These are phyloP conservation scores for Macrotyloma uniflorum DNA, from an alignment of 306 rosid genomes.

Conservation along the genomic window DNA sequence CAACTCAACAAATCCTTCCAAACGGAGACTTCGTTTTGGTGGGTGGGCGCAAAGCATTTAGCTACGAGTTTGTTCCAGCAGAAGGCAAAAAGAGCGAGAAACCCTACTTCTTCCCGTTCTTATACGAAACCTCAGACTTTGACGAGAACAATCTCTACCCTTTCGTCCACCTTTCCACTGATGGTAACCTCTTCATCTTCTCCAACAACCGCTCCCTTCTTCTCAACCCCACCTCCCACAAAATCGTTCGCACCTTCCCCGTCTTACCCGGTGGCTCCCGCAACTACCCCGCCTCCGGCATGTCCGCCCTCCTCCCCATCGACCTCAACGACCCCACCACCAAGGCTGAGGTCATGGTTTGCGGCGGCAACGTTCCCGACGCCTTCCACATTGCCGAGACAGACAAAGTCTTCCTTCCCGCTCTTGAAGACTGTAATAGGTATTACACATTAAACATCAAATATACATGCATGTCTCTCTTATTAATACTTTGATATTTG, in stretches of 20 bases:
- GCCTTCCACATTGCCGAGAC: conserved; percentile 54
- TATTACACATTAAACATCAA: not conserved
- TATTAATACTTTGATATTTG: too few relatives aligned
- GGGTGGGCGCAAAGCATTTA: conserved; percentile 75
- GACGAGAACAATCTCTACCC: conserved; percentile 96
- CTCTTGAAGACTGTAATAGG: conserved; percentile 63
- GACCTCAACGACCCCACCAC: conserved; percentile 43
- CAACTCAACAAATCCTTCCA: conserved; percentile 63
- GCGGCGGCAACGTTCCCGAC: conserved; percentile 64
- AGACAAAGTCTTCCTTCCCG: conserved; percentile 50
- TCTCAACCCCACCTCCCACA: conserved; percentile 50
- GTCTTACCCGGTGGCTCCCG: conserved; percentile 66
- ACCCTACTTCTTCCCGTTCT: conserved; percentile 47
- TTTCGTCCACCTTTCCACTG: conserved; percentile 67
- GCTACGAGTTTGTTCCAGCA: conserved; percentile 61
- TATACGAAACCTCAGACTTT: conserved; percentile 60
- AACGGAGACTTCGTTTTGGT: conserved; percentile 65
- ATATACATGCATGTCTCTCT: too few relatives aligned
- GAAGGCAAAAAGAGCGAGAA: conserved; percentile 38
- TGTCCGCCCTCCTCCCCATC: conserved; percentile 83
- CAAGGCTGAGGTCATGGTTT: conserved; percentile 67
- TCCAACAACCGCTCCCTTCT: conserved; percentile 82
- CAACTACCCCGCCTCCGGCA: conserved; percentile 89
- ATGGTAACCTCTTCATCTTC: conserved; percentile 78
- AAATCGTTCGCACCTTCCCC: conserved; percentile 57